phyloP scores from a whole-genome alignment of 495 filamentous ascomycete genomes.

The Xylaria castorea region DNA sequence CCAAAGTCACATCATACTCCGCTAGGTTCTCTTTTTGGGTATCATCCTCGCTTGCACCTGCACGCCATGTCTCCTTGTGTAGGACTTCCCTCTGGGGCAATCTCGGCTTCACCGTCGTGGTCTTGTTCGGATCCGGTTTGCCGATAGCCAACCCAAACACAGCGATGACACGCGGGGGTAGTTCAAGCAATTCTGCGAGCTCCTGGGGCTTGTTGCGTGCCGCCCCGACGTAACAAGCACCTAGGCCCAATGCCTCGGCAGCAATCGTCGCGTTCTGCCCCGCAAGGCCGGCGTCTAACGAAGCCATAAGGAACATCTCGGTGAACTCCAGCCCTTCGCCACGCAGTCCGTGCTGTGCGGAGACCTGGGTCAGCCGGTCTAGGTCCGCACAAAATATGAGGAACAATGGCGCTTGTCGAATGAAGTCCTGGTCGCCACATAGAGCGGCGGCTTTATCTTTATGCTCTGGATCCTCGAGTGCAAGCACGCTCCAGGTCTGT shows the following conservation, averaged over 20 bases:
- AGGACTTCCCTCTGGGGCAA: conserved; percentile 34
- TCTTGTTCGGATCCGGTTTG: conserved; percentile 23
- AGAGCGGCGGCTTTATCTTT: conserved; percentile 60
- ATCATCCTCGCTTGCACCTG: neutral
- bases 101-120: conserved; percentile 32
- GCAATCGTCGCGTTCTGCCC: conserved; percentile 35
- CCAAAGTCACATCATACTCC: conserved; percentile 32
- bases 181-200: conserved; percentile 28
- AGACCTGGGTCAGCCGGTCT: conserved; percentile 58
- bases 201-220: conserved; percentile 33
- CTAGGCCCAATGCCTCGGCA: conserved; percentile 33
- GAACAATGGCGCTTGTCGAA: conserved; percentile 62
- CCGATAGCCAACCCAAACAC: conserved; percentile 35
- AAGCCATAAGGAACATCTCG: conserved; percentile 43
- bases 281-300: conserved; percentile 33
- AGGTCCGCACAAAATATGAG: conserved; percentile 67
- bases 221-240: conserved; percentile 34
- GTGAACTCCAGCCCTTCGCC: conserved; percentile 47
- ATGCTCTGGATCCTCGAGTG: conserved; percentile 57
- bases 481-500: conserved; percentile 66
- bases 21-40: conserved; percentile 27
- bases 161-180: conserved; percentile 33
- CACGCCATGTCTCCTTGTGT: conserved; percentile 30
- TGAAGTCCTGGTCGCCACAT: conserved; percentile 59
- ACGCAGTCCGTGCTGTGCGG: conserved; percentile 51